A percentile compares a stretch with the other conserved stretches of the same genome.
Conservation (phyloP, 768 basidiomycete genomes). For the Mycena chlorophos region DNA sequence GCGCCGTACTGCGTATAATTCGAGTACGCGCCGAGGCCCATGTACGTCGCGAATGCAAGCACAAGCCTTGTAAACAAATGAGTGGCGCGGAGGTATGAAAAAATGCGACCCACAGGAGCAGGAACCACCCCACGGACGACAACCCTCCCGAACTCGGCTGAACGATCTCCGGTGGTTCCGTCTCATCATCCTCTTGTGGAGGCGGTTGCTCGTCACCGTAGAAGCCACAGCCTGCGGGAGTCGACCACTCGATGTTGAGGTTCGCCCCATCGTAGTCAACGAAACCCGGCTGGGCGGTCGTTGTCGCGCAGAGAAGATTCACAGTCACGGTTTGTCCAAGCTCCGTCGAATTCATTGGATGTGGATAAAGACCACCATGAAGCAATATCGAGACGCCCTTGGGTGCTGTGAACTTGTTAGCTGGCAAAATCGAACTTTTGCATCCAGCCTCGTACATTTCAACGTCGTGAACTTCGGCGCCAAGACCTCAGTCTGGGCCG, state of each 20-base stretch:
- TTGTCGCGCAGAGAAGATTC: conserved; percentile 54
- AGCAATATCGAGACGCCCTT: conserved; percentile 58
- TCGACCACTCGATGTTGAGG: conserved; percentile 61
- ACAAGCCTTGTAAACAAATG: conserved; percentile 46
- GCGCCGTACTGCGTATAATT: conserved; percentile 89
- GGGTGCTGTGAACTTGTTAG: conserved; percentile 30
- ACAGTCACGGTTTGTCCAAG: conserved; percentile 60
- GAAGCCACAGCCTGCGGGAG: conserved; percentile 58
- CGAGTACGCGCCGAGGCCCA: conserved; percentile 79
- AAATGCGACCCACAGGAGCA: conserved; percentile 67
- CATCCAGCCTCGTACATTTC: not conserved
- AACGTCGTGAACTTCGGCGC: conserved; percentile 28
- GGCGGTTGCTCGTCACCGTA: conserved; percentile 26
- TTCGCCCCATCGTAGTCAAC: conserved; percentile 58
- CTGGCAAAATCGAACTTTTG: conserved; percentile 1
- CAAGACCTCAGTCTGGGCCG: conserved; percentile 48
- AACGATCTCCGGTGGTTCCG: conserved; percentile 13
- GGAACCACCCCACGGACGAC: conserved; percentile 83
- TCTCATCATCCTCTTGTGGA: conserved; percentile 25
- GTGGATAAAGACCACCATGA: conserved; percentile 63
- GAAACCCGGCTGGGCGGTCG: conserved; percentile 49
- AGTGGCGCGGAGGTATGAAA: not conserved
- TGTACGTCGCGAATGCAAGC: conserved; percentile 67
- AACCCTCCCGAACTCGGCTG: conserved; percentile 51
- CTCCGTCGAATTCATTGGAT: conserved; percentile 42